phyloP scores from a whole-genome alignment of 2,329 filamentous ascomycete genomes.

The Thermomyces lanuginosus region DNA sequence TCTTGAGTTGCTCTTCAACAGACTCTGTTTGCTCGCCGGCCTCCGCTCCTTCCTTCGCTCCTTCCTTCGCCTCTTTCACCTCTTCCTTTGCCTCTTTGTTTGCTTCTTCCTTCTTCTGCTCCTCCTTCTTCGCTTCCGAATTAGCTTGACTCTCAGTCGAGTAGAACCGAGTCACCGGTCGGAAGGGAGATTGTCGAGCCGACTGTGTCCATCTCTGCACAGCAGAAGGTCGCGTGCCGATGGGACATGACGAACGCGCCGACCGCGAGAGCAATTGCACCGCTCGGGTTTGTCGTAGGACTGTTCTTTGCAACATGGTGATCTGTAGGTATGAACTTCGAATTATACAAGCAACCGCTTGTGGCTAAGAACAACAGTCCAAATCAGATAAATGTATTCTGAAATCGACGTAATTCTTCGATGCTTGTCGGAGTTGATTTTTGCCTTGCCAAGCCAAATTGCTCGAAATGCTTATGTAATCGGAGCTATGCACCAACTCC shows the following conservation, averaged over 20 bases:
- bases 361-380: no score
- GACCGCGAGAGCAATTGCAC: slow-evolving; percentile 20
- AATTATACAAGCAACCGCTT: no score
- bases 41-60: slow-evolving; percentile 27
- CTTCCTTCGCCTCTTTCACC: slow-evolving; percentile 16
- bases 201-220: no score
- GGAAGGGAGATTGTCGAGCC: slow-evolving; percentile 19
- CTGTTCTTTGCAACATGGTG: slow-evolving; percentile 28
- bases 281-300: slow-evolving; percentile 27
- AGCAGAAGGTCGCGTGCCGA: slow-evolving; percentile 19
- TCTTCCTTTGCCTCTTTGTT: no score
- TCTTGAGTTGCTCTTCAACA: slow-evolving; percentile 37
- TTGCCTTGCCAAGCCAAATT: no score
- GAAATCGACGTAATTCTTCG: no score
- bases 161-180: slow-evolving; percentile 23
- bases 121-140: slow-evolving; percentile 11
- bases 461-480: no score
- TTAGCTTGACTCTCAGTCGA: slow-evolving; percentile 23
- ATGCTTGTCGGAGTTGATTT: no score
- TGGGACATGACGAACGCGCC: slow-evolving; percentile 17
- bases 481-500: no score
- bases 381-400: no score
- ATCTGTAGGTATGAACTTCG: no score
- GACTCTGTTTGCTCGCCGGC: slow-evolving; percentile 28
- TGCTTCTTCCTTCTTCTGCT: slow-evolving; percentile 5